These are phyloP conservation scores for Erysiphe pulchra DNA, from an alignment of 2,329 filamentous ascomycete genomes.

Conservation along the genomic window DNA sequence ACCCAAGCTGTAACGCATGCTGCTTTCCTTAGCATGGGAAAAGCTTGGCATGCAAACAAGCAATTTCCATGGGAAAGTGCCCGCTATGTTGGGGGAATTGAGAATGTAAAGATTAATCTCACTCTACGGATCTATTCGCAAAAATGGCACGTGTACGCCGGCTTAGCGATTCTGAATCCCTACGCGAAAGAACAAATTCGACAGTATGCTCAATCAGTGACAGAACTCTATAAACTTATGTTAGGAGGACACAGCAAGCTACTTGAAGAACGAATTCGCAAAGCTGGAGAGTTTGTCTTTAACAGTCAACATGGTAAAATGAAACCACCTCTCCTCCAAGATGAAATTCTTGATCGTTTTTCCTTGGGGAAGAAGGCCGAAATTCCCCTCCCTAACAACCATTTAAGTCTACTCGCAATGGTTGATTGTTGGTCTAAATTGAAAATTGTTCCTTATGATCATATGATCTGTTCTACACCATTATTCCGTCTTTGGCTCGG, in stretches of 20 bases:
- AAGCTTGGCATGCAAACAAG: conserved; percentile 82
- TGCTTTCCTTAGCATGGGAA: conserved; percentile 91
- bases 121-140: conserved; percentile 92
- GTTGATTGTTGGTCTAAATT: conserved; percentile 96
- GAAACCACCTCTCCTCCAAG: conserved; percentile 37
- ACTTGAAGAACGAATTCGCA: conserved; percentile 48
- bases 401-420: conserved; percentile 80
- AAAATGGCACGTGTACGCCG: conserved; percentile 98
- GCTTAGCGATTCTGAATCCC: conserved; percentile 87
- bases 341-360: conserved; percentile 71
- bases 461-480: conserved; percentile 98
- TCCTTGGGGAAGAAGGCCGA: conserved; percentile 42
- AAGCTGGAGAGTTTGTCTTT: conserved; percentile 53
- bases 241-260: conserved; percentile 58
- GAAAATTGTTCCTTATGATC: conserved; percentile 86
- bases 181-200: conserved; percentile 77
- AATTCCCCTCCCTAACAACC: conserved; percentile 57
- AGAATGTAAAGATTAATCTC: conserved; percentile 98
- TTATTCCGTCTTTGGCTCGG: conserved; percentile 91
- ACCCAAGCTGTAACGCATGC: conserved; percentile 96
- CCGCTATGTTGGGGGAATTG: conserved; percentile 91
- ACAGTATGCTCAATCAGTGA: conserved; percentile 80
- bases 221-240: conserved; percentile 92
- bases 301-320: conserved; percentile 26
- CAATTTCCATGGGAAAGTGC: conserved; percentile 94